Percentiles rank a stretch among this genome's conserved stretches.
phyloP scores from a whole-genome alignment of 2,329 filamentous ascomycete species.

The Neofusicoccum kwambonambiense region DNA sequence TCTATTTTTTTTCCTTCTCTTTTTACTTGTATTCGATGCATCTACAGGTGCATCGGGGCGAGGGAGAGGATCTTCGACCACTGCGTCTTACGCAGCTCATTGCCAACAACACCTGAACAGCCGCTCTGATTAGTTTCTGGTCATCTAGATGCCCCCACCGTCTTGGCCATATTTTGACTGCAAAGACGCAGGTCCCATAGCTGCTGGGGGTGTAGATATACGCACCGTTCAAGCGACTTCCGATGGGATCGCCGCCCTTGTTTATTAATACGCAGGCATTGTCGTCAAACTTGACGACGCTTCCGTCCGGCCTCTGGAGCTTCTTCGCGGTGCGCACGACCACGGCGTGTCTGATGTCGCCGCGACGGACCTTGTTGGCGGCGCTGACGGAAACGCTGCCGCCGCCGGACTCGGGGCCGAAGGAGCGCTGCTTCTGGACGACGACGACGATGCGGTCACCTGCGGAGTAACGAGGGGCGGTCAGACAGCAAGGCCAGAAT shows the following conservation, averaged over 20 bases:
- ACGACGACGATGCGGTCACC: conserved; percentile 97
- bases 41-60: conserved; percentile 77
- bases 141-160: neutral
- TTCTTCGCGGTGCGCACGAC: conserved; percentile 90
- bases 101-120: conserved; percentile 72
- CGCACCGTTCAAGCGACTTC: conserved; percentile 78
- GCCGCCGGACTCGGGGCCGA: conserved; percentile 68
- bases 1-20: neutral
- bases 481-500: neutral
- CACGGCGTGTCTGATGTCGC: conserved; percentile 94
- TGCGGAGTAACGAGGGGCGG: conserved; percentile 38
- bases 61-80: conserved; percentile 98
- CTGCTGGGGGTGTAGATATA: conserved; percentile 23
- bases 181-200: conserved; percentile 17
- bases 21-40: conserved; percentile 18
- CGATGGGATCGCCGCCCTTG: conserved; percentile 94
- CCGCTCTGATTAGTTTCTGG: conserved; percentile 20
- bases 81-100: conserved; percentile 84
- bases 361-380: conserved; percentile 91
- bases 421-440: conserved; percentile 89
- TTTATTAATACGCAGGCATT: conserved; percentile 98
- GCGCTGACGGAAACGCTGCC: conserved; percentile 69
- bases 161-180: neutral
- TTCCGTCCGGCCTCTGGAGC: conserved; percentile 82
- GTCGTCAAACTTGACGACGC: conserved; percentile 90